Conservation (phyloP, 345 rosid species). For the Populus alba region DNA sequence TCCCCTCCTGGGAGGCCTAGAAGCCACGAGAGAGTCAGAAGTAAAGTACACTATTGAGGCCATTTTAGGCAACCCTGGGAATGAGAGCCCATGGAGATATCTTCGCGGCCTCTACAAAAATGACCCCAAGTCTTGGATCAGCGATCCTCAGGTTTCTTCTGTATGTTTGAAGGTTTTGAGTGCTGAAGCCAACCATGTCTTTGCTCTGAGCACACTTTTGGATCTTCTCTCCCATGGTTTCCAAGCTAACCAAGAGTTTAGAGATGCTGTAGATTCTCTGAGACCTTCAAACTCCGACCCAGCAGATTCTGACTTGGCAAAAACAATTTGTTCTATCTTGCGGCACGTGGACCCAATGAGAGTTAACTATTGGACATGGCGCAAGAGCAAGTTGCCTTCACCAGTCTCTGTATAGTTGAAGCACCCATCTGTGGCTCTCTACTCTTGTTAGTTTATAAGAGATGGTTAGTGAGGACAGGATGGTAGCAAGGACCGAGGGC, state of each 20-base stretch:
- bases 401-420: slow-evolving; percentile 1
- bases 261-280: slow-evolving; percentile 51
- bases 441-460: background rate
- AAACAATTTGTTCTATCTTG: slow-evolving; percentile 54
- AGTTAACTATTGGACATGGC: slow-evolving; percentile 78
- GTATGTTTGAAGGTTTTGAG: slow-evolving; percentile 62
- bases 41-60: slow-evolving; percentile 61
- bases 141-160: slow-evolving; percentile 53
- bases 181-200: slow-evolving; percentile 42
- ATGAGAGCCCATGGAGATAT: slow-evolving; percentile 93
- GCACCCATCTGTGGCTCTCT: background rate
- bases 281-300: slow-evolving; percentile 34
- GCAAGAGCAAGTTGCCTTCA: slow-evolving; percentile 50
- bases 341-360: slow-evolving; percentile 63
- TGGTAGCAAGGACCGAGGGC: background rate
- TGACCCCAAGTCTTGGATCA: slow-evolving; percentile 43
- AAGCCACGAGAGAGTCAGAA: slow-evolving; percentile 74
- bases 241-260: slow-evolving; percentile 55
- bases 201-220: slow-evolving; percentile 67
- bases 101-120: slow-evolving; percentile 75
- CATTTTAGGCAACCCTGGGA: slow-evolving; percentile 53
- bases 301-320: slow-evolving; percentile 45
- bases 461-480: background rate
- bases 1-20: slow-evolving; percentile 64
- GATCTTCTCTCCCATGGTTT: slow-evolving; percentile 75